A percentile compares a stretch with the other conserved stretches of the same genome.
Conservation (phyloP, 495 filamentous ascomycete species). For the Eremomyces bilateralis region DNA sequence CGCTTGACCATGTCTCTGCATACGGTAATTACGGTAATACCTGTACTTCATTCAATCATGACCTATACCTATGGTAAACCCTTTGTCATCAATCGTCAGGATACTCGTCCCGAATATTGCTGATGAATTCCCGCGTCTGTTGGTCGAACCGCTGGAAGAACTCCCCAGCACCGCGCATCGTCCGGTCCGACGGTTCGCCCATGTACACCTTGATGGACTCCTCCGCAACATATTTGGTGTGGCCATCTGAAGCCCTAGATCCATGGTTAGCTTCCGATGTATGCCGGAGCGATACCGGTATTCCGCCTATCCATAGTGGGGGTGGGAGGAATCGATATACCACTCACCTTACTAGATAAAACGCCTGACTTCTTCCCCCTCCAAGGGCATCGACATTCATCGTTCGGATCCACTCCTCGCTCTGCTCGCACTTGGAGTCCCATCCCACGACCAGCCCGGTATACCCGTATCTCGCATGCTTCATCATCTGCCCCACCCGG, state of each 20-base stretch:
- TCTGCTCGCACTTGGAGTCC: constrained; percentile 38
- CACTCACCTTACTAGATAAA: constrained; percentile 68
- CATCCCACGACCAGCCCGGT: constrained; percentile 69
- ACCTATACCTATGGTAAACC: no score
- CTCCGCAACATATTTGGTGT: constrained; percentile 59
- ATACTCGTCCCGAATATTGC: constrained; percentile 69
- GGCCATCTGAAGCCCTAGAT: constrained; percentile 44
- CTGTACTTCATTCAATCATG: no score
- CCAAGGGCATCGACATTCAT: constrained; percentile 41
- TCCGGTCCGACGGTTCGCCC: constrained; percentile 26
- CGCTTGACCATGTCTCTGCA: no score
- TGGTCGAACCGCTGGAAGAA: constrained; percentile 78
- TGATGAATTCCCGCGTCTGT: constrained; percentile 45
- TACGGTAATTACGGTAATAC: no score
- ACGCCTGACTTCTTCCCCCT: constrained; percentile 48
- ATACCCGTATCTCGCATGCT: constrained; percentile 62
- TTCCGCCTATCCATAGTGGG: not conserved
- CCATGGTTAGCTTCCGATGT: constrained; percentile 6
- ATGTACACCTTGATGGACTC: constrained; percentile 56
- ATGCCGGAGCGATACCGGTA: not conserved
- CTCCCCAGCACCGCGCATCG: constrained; percentile 55
- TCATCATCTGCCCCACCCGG: constrained; percentile 66
- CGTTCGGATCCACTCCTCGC: constrained; percentile 32
- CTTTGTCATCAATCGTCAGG: constrained; percentile 52
- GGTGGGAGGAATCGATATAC: not conserved